phyloP scores from a whole-genome alignment of 2,329 filamentous ascomycete species.

The Xylaria sp. region DNA sequence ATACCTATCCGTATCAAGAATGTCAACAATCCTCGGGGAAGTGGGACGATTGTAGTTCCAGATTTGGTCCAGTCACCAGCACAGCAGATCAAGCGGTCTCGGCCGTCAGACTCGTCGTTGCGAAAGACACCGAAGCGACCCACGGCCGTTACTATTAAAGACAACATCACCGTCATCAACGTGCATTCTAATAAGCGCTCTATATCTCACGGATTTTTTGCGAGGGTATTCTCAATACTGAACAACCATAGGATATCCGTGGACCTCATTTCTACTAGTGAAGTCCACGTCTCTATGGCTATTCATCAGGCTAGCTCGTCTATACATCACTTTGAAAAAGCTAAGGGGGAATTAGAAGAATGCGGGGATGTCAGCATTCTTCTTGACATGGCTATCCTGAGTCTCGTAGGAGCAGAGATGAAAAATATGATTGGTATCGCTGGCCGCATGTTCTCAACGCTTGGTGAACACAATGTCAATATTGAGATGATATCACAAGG shows the following conservation, averaged over 20 bases:
- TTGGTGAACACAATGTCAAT: conserved; percentile 94
- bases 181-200: conserved; percentile 98
- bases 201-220: conserved; percentile 95
- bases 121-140: conserved; percentile 76
- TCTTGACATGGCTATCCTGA: conserved; percentile 93
- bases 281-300: conserved; percentile 98
- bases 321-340: conserved; percentile 72
- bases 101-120: conserved; percentile 59
- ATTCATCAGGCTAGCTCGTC: conserved; percentile 81
- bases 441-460: conserved; percentile 92
- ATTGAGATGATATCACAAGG: conserved; percentile 99
- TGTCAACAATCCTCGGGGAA: conserved; percentile 84
- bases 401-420: conserved; percentile 93
- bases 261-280: conserved; percentile 94
- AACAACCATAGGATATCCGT: conserved; percentile 89
- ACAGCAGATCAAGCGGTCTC: conserved; percentile 68
- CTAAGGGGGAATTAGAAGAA: conserved; percentile 77
- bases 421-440: conserved; percentile 97
- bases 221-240: conserved; percentile 90
- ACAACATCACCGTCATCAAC: conserved; percentile 96
- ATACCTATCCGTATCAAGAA: conserved; percentile 93
- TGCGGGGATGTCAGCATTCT: conserved; percentile 93
- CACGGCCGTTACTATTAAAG: conserved; percentile 96
- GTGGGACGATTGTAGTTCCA: conserved; percentile 85
- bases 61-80: conserved; percentile 68